phyloP scores from a whole-genome alignment of 1,284 basidiomycete species.

The Trametes pubescens region DNA sequence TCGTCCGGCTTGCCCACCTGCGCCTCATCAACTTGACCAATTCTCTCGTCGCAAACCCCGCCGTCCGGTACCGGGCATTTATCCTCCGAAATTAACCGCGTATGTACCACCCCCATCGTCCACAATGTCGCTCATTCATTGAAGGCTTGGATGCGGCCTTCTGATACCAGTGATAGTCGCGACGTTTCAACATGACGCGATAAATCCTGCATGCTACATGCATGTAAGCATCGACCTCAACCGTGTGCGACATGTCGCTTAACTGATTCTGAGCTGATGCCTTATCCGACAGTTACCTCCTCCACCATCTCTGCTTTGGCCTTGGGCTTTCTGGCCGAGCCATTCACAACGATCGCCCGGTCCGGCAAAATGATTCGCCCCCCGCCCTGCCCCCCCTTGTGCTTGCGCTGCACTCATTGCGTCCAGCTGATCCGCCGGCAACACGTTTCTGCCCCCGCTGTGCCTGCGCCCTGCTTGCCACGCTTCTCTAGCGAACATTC shows the following conservation, averaged over 20 bases:
- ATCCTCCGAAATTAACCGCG: background rate
- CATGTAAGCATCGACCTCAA: background rate
- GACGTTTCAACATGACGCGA: background rate
- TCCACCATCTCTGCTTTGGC: background rate
- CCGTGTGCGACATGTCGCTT: background rate
- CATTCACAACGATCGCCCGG: background rate
- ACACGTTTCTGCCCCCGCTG: constrained; percentile 2
- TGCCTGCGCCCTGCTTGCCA: background rate
- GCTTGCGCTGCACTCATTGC: background rate
- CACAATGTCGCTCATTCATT: background rate
- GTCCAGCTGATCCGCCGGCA: constrained; percentile 14
- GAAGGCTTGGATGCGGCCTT: background rate
- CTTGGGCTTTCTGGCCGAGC: background rate
- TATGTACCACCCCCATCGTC: background rate
- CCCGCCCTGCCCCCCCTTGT: background rate
- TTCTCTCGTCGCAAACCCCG: background rate
- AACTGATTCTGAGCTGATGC: background rate
- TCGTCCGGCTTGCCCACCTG: background rate
- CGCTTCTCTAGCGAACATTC: constrained; percentile 4
- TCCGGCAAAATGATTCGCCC: background rate
- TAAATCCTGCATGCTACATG: background rate
- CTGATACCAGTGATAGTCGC: background rate
- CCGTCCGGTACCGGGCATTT: background rate
- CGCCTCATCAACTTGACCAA: background rate
- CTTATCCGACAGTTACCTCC: background rate